A percentile compares a stretch with the other conserved stretches of the same genome.
Evolutionary conservation across 495 filamentous ascomycete genomes (phyloP).

Genomic region (Hyaloscypha variabilis): DNA sequence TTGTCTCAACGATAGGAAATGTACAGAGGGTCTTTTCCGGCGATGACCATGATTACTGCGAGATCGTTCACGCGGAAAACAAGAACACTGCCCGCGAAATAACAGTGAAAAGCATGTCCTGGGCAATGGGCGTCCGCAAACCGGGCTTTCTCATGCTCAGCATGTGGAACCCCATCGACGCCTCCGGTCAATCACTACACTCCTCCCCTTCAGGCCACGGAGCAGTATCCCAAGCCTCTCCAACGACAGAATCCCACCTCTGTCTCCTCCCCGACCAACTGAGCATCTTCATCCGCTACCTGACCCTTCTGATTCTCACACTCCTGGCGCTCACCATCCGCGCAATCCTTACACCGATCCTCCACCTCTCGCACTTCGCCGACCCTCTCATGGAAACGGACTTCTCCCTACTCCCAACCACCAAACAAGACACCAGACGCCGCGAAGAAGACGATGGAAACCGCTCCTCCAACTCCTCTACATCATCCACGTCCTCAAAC

Average conservation of each 20-base stretch:
- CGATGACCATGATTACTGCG: slow-evolving; percentile 98
- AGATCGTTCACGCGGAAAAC: slow-evolving; percentile 71
- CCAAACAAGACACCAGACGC: slow-evolving; percentile 22
- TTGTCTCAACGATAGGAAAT: slow-evolving; percentile 74
- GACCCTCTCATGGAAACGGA: slow-evolving; percentile 22
- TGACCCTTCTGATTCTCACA: slow-evolving; percentile 59
- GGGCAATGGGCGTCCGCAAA: slow-evolving; percentile 93
- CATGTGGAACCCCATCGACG: slow-evolving; percentile 87
- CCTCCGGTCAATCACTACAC: slow-evolving; percentile 56
- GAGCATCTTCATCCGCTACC: slow-evolving; percentile 79
- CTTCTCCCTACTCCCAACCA: slow-evolving; percentile 24
- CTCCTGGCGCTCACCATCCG: slow-evolving; percentile 60
- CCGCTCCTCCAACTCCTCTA: slow-evolving; percentile 28
- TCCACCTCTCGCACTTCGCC: slow-evolving; percentile 47
- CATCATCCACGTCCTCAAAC: slow-evolving; percentile 26
- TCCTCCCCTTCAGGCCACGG: slow-evolving; percentile 32
- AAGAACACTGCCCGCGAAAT: slow-evolving; percentile 76
- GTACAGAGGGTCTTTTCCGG: slow-evolving; percentile 86
- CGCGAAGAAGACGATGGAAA: slow-evolving; percentile 2
- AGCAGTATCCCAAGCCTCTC: slow-evolving; percentile 12
- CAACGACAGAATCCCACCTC: slow-evolving; percentile 78
- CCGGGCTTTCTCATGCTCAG: slow-evolving; percentile 89
- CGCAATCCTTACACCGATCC: slow-evolving; percentile 57
- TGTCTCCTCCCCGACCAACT: slow-evolving; percentile 91
- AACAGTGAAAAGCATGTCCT: slow-evolving; percentile 90